A percentile compares a stretch with the other conserved stretches of the same genome.
These are phyloP conservation scores for Diaporthe nobilis DNA, from an alignment of 2,329 filamentous ascomycete species.

Conservation along the genomic window DNA sequence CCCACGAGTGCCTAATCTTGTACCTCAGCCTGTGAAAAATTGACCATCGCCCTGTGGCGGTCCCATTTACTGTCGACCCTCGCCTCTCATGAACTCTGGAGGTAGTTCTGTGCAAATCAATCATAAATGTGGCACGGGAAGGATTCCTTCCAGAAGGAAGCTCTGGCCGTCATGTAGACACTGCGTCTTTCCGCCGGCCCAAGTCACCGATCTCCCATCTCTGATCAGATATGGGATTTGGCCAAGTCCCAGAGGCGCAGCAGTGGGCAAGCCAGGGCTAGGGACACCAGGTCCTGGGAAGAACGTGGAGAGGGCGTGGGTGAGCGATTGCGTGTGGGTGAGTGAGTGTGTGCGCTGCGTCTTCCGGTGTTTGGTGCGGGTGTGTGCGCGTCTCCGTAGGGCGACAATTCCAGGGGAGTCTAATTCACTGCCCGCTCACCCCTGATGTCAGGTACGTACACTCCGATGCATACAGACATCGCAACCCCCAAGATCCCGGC, in stretches of 20 bases:
- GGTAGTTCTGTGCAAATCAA: not conserved
- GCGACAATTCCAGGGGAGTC: slow-evolving; percentile 35
- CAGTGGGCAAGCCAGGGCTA: not conserved
- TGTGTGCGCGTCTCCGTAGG: slow-evolving; percentile 17
- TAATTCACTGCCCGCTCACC: slow-evolving; percentile 20
- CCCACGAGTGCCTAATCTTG: not conserved
- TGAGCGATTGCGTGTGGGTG: not conserved
- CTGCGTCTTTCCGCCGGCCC: slow-evolving; percentile 6
- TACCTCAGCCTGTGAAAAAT: not conserved
- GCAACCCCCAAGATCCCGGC: slow-evolving; percentile 11
- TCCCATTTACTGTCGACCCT: not conserved
- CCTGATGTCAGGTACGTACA: slow-evolving; percentile 29
- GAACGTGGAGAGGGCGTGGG: not conserved
- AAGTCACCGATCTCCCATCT: slow-evolving; percentile 18
- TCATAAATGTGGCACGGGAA: not conserved
- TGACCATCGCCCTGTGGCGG: not conserved
- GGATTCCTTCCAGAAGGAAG: slow-evolving; percentile 35
- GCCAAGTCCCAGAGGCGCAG: slow-evolving; percentile 9
- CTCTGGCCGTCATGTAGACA: slow-evolving; percentile 32
- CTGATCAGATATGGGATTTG: not conserved
- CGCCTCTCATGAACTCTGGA: not conserved
- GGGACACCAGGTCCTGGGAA: slow-evolving; percentile 3
- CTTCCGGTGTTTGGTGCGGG: not conserved
- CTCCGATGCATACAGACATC: not conserved
- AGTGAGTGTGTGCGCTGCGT: not conserved